These are phyloP conservation scores for Trypanosoma rangeli DNA, from an alignment of 208 protist species.

Conservation along the genomic window DNA sequence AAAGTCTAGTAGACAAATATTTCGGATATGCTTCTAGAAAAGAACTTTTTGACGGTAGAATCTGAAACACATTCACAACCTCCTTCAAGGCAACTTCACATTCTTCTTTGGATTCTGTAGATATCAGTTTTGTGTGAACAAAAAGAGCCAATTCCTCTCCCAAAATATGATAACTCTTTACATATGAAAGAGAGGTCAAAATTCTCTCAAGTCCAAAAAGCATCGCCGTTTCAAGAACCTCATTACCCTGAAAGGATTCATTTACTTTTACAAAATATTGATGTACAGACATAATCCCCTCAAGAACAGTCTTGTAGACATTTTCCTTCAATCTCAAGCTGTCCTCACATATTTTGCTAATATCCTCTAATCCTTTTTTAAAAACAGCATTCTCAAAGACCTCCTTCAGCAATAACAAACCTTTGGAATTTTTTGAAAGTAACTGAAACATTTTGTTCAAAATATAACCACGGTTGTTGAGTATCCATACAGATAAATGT, in stretches of 20 bases:
- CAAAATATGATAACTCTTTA: constrained; percentile 12
- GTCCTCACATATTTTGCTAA: constrained; percentile 16
- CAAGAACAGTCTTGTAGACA: constrained; percentile 22
- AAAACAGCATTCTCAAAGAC: constrained; percentile 11
- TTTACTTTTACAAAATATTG: constrained; percentile 12
- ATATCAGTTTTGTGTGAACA: constrained; percentile 22
- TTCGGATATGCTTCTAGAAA: constrained; percentile 30
- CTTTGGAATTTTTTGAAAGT: constrained; percentile 19
- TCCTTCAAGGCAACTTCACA: constrained; percentile 8
- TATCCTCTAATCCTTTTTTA: constrained; percentile 19
- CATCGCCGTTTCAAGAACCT: constrained; percentile 18
- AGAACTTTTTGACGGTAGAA: constrained; percentile 19
- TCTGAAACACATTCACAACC: constrained; percentile 26
- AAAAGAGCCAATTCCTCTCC: constrained; percentile 25
- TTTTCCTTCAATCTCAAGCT: constrained; percentile 4
- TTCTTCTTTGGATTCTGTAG: not conserved
- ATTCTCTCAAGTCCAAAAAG: constrained; percentile 14
- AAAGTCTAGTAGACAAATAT: constrained; percentile 18
- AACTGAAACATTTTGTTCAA: constrained; percentile 20
- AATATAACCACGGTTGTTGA: constrained; percentile 25
- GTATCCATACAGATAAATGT: constrained; percentile 36
- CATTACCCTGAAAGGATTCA: constrained; percentile 15
- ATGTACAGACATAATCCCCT: constrained; percentile 28
- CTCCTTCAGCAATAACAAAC: constrained; percentile 15
- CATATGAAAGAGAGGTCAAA: not conserved